A percentile compares a stretch with the other conserved stretches of the same genome.
Evolutionary conservation across 2,329 filamentous ascomycete genomes (phyloP).

Genomic region (Cercospora zeae-maydis): DNA sequence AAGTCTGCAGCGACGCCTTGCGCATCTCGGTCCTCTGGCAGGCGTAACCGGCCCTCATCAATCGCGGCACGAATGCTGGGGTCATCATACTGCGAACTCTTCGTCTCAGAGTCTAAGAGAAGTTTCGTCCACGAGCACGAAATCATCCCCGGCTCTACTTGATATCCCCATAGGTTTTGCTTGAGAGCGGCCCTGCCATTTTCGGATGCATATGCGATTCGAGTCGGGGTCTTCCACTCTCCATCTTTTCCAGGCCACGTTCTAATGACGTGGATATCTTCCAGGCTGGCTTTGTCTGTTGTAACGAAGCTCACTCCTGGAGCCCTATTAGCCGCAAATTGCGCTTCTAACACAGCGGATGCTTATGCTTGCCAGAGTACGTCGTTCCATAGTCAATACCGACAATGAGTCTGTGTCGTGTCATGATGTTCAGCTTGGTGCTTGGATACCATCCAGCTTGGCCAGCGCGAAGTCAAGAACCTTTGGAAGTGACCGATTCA

Average conservation of each 20-base stretch:
- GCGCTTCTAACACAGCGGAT: background rate
- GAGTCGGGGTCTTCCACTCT: slow-evolving; percentile 19
- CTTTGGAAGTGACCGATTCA: background rate
- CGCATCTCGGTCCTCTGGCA: slow-evolving; percentile 10
- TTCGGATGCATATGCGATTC: slow-evolving; percentile 19
- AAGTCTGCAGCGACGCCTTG: slow-evolving; percentile 15
- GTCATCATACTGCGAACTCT: slow-evolving; percentile 10
- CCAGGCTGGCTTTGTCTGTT: slow-evolving; percentile 18
- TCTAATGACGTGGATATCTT: slow-evolving; percentile 19
- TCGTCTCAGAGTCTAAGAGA: slow-evolving; percentile 13
- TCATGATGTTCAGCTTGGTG: background rate
- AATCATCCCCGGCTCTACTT: slow-evolving; percentile 13
- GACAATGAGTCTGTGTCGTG: slow-evolving; percentile 17
- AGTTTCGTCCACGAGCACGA: slow-evolving; percentile 22
- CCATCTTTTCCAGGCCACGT: slow-evolving; percentile 17
- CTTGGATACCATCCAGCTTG: background rate
- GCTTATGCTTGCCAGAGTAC: background rate
- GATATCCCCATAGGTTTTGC: slow-evolving; percentile 14
- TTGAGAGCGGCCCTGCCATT: slow-evolving; percentile 4
- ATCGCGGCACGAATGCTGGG: slow-evolving; percentile 15
- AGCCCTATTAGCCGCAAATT: slow-evolving; percentile 1
- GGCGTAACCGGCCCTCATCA: slow-evolving; percentile 14
- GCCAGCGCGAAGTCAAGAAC: background rate
- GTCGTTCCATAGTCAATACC: slow-evolving; percentile 19
- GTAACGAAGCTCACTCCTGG: slow-evolving; percentile 20